These are phyloP conservation scores for Dipteronia dyeriana DNA, from an alignment of 345 rosid species.

Conservation along the genomic window DNA sequence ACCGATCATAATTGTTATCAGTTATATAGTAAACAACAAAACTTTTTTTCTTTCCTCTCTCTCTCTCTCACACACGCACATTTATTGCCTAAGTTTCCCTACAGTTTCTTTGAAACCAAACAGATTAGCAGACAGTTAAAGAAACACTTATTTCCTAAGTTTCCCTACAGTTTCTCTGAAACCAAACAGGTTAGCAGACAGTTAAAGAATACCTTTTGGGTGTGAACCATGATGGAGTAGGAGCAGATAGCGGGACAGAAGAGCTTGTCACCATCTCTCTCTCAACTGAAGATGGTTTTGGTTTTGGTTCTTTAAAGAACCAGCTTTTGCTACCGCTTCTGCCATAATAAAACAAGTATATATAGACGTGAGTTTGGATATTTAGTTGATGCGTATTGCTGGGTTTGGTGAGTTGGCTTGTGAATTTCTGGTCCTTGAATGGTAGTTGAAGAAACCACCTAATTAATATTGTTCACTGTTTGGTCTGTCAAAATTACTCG, in stretches of 20 bases:
- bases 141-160: not conserved
- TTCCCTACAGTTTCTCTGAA: not conserved
- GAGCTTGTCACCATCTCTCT: slow-evolving; percentile 39
- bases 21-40: not conserved
- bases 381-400: too few relatives aligned
- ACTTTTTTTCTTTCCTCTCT: too few relatives aligned
- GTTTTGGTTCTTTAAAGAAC: slow-evolving; percentile 13
- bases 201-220: slow-evolving; percentile 53
- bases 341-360: slow-evolving; percentile 10
- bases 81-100: too few relatives aligned
- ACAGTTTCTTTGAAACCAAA: too few relatives aligned
- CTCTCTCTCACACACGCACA: too few relatives aligned
- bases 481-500: too few relatives aligned
- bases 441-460: too few relatives aligned
- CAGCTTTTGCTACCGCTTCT: slow-evolving; percentile 31
- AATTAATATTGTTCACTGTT: too few relatives aligned
- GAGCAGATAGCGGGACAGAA: slow-evolving; percentile 31
- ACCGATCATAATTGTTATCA: not conserved
- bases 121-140: too few relatives aligned
- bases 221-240: slow-evolving; percentile 75
- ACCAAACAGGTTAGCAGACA: slow-evolving; percentile 1
- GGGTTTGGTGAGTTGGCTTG: too few relatives aligned
- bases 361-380: not conserved
- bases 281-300: slow-evolving; percentile 10
- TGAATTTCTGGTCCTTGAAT: too few relatives aligned